A percentile compares a stretch with the other conserved stretches of the same genome.
Evolutionary conservation across 768 basidiomycete genomes (phyloP).

Genomic region (Russula lepida): DNA sequence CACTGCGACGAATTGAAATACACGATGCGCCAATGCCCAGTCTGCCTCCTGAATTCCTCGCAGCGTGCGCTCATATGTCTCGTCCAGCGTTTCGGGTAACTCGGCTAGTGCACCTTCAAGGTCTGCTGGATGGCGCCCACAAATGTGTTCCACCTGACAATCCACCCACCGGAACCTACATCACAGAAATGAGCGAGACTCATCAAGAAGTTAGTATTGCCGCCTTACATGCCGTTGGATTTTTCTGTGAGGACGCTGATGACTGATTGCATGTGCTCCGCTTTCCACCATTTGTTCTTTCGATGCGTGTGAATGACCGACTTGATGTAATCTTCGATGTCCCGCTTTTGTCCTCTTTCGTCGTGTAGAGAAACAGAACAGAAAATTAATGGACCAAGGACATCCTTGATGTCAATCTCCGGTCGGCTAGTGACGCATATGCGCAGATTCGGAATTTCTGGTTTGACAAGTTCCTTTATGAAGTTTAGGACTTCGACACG

Average conservation of each 20-base stretch:
- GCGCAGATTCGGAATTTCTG: neutral
- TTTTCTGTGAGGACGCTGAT: neutral
- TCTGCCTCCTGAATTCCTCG: no score
- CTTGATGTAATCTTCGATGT: neutral
- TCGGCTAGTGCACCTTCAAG: no score
- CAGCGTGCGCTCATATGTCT: no score
- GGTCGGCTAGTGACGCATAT: neutral
- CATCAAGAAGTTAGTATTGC: neutral
- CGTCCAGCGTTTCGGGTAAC: no score
- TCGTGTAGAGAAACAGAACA: neutral
- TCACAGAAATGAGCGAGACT: no score
- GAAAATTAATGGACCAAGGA: neutral
- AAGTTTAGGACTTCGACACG: neutral
- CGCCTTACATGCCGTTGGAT: constrained; percentile 1
- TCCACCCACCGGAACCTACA: no score
- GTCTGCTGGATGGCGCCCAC: no score
- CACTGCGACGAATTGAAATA: no score
- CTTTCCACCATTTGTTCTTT: neutral
- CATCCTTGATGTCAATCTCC: neutral
- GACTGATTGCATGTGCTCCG: neutral
- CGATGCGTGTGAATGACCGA: neutral
- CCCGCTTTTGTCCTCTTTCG: neutral
- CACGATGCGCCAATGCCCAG: no score
- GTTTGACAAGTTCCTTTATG: neutral
- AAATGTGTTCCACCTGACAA: no score